Evolutionary conservation across 2,329 filamentous ascomycete genomes (phyloP), one percentile per base, ranked within the genome.

Genomic region (Aureobasidium musti): DNA sequence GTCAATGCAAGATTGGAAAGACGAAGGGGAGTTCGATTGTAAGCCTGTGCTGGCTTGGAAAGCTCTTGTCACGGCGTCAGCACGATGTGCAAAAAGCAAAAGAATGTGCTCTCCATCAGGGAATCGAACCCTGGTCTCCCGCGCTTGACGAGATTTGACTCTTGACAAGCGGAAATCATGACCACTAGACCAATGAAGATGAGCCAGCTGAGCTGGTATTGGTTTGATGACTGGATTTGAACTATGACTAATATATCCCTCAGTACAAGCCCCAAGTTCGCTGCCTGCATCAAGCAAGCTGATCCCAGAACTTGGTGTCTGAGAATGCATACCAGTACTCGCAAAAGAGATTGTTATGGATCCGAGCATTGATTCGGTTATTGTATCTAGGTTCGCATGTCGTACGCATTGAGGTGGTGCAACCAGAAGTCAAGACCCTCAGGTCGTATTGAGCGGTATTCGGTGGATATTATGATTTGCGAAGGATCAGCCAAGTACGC

Each of bases 61-160:
- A n/a, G n/a, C n/a, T n/a, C n/a, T n/a, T n/a, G n/a, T n/a, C n/a
- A n/a, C n/a, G n/a, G n/a, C n/a, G n/a, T n/a, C n/a, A n/a, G n/a
- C n/a, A n/a, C n/a, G n/a, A n/a, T n/a, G n/a, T n/a, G 17, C 23
- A 13, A 17, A 49, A 49, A 28, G 17, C 26, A 52, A 52, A 54
- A 54, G 33, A 37, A 23, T 5, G 5, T 37, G 19, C 50, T 54
- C 50, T 54, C 50, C 50, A 54, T 54, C 50, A 54, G 50, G 50
- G 50, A 54, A 54, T 54, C 50, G 35, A 39, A 39, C 35, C 35
- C 35, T 39, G 35, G 35, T 39, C 72, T 74, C 71, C 71, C 67
- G 72, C 70, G 71, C 68, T 68, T 71, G 67, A 66, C 61, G 33
- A 41, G 49, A 41, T 65, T 26, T 45, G 13, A 28, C 28, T 30